Evolutionary conservation across 129 eudicot species (phyloP).

Genomic region (Lonicera japonica): DNA sequence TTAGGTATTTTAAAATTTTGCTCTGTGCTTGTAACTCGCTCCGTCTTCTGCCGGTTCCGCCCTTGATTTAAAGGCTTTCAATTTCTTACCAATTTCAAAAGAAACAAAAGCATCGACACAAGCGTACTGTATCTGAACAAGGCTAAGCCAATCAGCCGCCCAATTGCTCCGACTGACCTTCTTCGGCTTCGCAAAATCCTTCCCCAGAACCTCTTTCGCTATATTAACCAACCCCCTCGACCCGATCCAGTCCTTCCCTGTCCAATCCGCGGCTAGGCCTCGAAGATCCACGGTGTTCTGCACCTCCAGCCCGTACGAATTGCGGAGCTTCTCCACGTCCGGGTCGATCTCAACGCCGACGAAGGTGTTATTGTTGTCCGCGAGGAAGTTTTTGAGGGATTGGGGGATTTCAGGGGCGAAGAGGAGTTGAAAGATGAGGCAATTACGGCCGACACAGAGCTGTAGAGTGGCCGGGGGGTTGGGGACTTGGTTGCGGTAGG

Average conservation of each 20-base stretch:
- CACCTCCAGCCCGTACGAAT: conserved; percentile 7
- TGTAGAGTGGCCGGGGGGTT: conserved; percentile 42
- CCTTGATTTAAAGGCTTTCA: too few relatives aligned
- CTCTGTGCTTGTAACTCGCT: too few relatives aligned
- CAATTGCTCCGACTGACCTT: conserved; percentile 17
- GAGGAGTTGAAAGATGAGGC: conserved; percentile 39
- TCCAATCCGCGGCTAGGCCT: conserved; percentile 2
- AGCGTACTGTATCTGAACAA: conserved; percentile 28
- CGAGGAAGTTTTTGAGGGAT: conserved; percentile 17
- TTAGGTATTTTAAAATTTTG: too few relatives aligned
- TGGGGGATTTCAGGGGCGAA: conserved; percentile 8
- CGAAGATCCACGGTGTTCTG: conserved; percentile 21
- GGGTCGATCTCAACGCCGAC: conserved; percentile 25
- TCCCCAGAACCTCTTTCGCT: conserved; percentile 11
- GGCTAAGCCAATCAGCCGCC: conserved; percentile 20
- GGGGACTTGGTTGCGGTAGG: neutral
- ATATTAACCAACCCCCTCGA: conserved; percentile 3
- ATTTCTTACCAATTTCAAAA: conserved; percentile 21
- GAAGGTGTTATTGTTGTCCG: conserved; percentile 14
- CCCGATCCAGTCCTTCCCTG: neutral
- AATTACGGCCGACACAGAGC: conserved; percentile 30
- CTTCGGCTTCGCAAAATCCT: conserved; percentile 18
- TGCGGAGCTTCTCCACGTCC: conserved; percentile 22
- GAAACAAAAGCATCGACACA: conserved; percentile 34
- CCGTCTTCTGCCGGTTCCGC: too few relatives aligned